Conservation (phyloP, 208 protist genomes). For the Crithidia sp. region DNA sequence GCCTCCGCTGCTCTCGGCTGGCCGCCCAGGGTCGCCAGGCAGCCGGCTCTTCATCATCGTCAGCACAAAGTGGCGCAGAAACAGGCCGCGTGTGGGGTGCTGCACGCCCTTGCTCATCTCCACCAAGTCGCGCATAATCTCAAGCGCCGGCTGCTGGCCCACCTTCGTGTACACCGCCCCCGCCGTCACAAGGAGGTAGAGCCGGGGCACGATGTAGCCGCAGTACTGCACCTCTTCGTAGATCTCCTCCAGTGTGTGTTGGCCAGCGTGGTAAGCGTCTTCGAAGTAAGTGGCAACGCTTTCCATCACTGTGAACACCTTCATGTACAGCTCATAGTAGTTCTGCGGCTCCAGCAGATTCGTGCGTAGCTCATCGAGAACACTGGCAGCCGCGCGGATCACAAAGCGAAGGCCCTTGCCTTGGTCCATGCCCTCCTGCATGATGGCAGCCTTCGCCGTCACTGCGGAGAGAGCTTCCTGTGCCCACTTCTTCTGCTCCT, state of each 20-base stretch:
- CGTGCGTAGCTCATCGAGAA: constrained; percentile 96
- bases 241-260: constrained; percentile 83
- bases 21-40: constrained; percentile 88
- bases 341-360: constrained; percentile 94
- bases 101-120: constrained; percentile 99
- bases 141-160: constrained; percentile 86
- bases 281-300: constrained; percentile 89
- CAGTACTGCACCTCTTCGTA: constrained; percentile 98
- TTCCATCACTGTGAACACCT: constrained; percentile 92
- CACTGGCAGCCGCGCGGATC: constrained; percentile 73
- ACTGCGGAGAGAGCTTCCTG: constrained; percentile 77
- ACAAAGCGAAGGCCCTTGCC: constrained; percentile 36
- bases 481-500: constrained; percentile 94
- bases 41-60: constrained; percentile 97
- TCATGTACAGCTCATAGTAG: constrained; percentile 98
- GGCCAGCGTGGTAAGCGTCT: constrained; percentile 64
- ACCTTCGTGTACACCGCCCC: constrained; percentile 96
- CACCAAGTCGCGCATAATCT: constrained; percentile 97
- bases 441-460: constrained; percentile 63
- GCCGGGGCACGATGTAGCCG: constrained; percentile 97
- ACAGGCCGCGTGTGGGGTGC: constrained; percentile 98
- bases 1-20: constrained; percentile 2
- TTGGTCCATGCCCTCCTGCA: constrained; percentile 81
- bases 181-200: constrained; percentile 97
- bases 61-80: constrained; percentile 97